A percentile compares a stretch with the other conserved stretches of the same genome.
Conservation (phyloP, 306 rosid genomes). For the Gynostemma pentaphyllum region DNA sequence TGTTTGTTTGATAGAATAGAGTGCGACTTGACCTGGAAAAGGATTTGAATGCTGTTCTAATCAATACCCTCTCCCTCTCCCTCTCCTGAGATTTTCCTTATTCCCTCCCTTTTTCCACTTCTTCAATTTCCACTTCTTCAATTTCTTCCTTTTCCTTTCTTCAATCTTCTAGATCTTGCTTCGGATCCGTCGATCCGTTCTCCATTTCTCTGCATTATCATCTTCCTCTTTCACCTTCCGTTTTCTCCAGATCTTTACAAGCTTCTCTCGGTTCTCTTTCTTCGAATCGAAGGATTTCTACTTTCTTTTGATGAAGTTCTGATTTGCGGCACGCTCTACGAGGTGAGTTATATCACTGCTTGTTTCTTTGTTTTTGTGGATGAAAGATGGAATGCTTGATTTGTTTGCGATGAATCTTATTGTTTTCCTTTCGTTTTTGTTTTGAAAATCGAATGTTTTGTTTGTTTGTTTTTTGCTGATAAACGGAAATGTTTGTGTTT, state of each 20-base stretch:
- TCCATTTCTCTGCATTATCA: not conserved
- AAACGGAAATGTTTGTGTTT: not conserved
- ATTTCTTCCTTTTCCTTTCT: not conserved
- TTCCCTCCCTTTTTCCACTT: slow-evolving; percentile 4
- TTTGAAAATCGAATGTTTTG: not conserved
- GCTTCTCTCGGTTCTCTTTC: not conserved
- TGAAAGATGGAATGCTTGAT: slow-evolving; percentile 1
- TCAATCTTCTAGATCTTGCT: slow-evolving; percentile 5
- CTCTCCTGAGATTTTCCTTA: slow-evolving; percentile 5
- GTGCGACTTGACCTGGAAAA: slow-evolving; percentile 16
- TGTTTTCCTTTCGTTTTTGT: not conserved
- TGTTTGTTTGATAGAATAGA: not conserved
- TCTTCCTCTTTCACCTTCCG: not conserved
- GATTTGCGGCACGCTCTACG: not conserved
- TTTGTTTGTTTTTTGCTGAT: not conserved
- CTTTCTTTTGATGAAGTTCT: slow-evolving; percentile 7
- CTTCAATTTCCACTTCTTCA: no score
- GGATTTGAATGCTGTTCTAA: slow-evolving; percentile 17
- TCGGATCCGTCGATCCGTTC: slow-evolving; percentile 7
- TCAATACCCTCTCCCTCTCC: slow-evolving; percentile 3
- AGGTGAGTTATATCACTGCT: not conserved
- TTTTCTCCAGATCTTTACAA: slow-evolving; percentile 6
- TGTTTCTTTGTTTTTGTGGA: not conserved
- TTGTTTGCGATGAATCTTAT: not conserved
- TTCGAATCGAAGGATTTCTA: not conserved